A percentile compares a stretch with the other conserved stretches of the same genome.
Conservation (phyloP, 2,329 filamentous ascomycete genomes). For the Verticillium zaregamsianum region DNA sequence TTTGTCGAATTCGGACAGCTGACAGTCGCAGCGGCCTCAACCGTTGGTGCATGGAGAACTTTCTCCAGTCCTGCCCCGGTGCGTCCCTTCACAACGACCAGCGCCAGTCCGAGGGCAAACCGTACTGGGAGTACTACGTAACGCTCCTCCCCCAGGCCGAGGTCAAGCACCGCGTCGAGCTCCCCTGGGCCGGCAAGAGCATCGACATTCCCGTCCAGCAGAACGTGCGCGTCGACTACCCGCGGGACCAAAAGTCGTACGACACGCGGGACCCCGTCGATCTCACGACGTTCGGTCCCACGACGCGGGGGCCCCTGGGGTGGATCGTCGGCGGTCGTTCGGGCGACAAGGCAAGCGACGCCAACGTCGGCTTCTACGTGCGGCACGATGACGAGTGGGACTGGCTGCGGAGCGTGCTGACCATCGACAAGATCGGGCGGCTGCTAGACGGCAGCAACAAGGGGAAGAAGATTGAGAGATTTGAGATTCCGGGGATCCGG, state of each 20-base stretch:
- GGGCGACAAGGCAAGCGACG: conserved; percentile 33
- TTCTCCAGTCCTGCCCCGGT: conserved; percentile 19
- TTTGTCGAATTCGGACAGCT: not conserved
- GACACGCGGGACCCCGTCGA: conserved; percentile 13
- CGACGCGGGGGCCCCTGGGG: conserved; percentile 13
- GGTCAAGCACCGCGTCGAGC: conserved; percentile 18
- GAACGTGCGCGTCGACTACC: conserved; percentile 13
- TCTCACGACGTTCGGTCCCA: conserved; percentile 17
- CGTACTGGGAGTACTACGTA: conserved; percentile 20
- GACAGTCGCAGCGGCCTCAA: conserved; percentile 12
- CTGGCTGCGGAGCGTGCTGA: conserved; percentile 36
- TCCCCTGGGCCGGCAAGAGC: conserved; percentile 15
- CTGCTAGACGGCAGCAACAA: conserved; percentile 16
- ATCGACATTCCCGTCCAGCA: conserved; percentile 17
- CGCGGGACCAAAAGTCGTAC: conserved; percentile 15
- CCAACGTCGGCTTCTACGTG: conserved; percentile 44
- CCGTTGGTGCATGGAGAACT: conserved; percentile 17
- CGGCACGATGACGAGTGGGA: conserved; percentile 37
- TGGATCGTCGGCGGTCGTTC: conserved; percentile 14
- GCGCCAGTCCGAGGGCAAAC: conserved; percentile 18
- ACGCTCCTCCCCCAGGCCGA: conserved; percentile 18
- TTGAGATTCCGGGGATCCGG: conserved; percentile 31
- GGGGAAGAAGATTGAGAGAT: conserved; percentile 29
- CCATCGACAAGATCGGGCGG: conserved; percentile 15
- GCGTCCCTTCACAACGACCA: conserved; percentile 18